Evolutionary conservation across 164 flowering plant species (phyloP).

Genomic region (Vitis rotundifolia): DNA sequence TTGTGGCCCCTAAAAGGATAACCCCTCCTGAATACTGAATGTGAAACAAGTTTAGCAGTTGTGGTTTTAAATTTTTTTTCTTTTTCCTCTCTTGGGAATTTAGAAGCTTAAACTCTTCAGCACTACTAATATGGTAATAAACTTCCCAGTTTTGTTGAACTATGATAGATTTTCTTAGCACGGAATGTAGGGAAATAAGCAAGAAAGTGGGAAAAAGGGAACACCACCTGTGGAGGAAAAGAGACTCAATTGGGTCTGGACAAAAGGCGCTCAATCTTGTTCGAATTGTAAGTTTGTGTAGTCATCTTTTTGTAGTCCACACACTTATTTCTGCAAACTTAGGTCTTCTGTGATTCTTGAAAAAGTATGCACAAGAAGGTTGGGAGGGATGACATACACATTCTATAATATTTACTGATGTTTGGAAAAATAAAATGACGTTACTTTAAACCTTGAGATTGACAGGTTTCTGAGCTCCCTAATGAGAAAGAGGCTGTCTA

Average conservation of each 20-base stretch:
- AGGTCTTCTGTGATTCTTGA: neutral
- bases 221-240: constrained; percentile 86
- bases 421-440: neutral
- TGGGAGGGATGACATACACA: neutral
- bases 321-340: neutral
- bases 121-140: too few relatives aligned
- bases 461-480: constrained; percentile 73
- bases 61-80: neutral
- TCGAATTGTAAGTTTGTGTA: constrained; percentile 50
- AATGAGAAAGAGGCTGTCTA: constrained; percentile 85
- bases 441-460: constrained; percentile 15
- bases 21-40: neutral
- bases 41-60: too few relatives aligned
- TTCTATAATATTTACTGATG: neutral
- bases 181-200: too few relatives aligned
- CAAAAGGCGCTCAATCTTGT: constrained; percentile 83
- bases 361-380: neutral
- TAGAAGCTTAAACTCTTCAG: too few relatives aligned
- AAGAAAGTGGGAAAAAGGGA: constrained; percentile 23
- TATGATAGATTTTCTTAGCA: too few relatives aligned
- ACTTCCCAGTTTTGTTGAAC: too few relatives aligned
- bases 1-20: too few relatives aligned
- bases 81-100: too few relatives aligned
- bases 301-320: neutral
- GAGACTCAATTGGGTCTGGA: constrained; percentile 84